phyloP scores from a whole-genome alignment of 164 flowering plant genomes.

The Magnolia changhungtana region DNA sequence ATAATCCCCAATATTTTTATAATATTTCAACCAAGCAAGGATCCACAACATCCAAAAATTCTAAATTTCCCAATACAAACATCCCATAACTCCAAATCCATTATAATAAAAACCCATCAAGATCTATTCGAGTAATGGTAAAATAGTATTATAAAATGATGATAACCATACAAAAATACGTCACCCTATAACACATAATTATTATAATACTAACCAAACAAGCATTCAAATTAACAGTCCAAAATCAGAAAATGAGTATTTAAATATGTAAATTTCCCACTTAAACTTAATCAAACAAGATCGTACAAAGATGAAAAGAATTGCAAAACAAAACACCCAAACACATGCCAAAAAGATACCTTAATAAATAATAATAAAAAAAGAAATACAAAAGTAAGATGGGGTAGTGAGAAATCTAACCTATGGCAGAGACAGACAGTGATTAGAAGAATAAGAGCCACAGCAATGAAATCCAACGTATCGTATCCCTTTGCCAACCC shows the following conservation, averaged over 20 bases:
- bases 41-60: background rate
- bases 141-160: background rate
- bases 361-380: background rate
- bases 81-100: constrained; percentile 4
- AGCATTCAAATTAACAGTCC: background rate
- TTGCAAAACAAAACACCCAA: background rate
- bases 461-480: constrained; percentile 73
- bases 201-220: background rate
- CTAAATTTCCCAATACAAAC: background rate
- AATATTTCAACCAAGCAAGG: background rate
- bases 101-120: background rate
- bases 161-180: background rate
- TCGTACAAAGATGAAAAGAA: background rate
- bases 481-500: constrained; percentile 53
- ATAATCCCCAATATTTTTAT: background rate
- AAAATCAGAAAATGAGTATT: background rate
- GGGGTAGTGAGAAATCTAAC: constrained; percentile 26
- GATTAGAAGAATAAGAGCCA: constrained; percentile 60
- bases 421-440: constrained; percentile 66
- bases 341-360: background rate
- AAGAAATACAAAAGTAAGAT: background rate
- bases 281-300: constrained; percentile 10
- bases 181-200: background rate
- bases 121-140: background rate
- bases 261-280: constrained; percentile 3